Percentiles rank a stretch among this genome's conserved stretches.
These are phyloP conservation scores for Colletotrichum musae DNA, from an alignment of 2,329 filamentous ascomycete genomes.

Conservation along the genomic window DNA sequence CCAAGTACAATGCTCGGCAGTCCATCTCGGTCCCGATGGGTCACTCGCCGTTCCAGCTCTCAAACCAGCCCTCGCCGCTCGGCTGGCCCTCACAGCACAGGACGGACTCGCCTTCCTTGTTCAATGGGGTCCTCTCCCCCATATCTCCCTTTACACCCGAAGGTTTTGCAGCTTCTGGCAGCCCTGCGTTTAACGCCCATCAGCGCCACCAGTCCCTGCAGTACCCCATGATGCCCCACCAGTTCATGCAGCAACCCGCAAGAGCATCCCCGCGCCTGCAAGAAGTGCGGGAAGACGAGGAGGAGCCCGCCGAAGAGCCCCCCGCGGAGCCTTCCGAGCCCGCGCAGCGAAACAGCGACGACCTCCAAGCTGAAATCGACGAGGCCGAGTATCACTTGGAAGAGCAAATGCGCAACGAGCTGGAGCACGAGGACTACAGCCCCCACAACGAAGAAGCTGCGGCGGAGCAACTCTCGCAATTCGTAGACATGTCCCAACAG, in stretches of 20 bases:
- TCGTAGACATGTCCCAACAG: constrained; percentile 17
- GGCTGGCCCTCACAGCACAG: constrained; percentile 72
- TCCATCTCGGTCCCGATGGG: constrained; percentile 77
- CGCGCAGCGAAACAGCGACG: constrained; percentile 66
- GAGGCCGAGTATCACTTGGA: constrained; percentile 89
- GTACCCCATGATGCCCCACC: constrained; percentile 69
- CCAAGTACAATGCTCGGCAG: constrained; percentile 78
- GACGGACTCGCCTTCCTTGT: constrained; percentile 75
- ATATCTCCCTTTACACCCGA: constrained; percentile 74
- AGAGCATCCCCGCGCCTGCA: constrained; percentile 75
- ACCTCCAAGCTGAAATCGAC: constrained; percentile 87
- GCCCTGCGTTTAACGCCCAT: constrained; percentile 61
- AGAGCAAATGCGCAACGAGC: constrained; percentile 82
- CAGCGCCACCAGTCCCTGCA: constrained; percentile 73
- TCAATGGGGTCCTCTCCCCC: constrained; percentile 73
- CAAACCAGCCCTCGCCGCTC: constrained; percentile 72
- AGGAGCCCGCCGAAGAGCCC: constrained; percentile 69
- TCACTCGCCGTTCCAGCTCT: constrained; percentile 78
- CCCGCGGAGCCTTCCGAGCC: constrained; percentile 70
- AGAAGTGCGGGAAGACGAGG: constrained; percentile 81
- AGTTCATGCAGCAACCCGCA: constrained; percentile 67
- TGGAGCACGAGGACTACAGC: constrained; percentile 84
- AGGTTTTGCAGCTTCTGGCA: constrained; percentile 58
- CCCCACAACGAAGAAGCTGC: constrained; percentile 66
- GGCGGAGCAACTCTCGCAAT: constrained; percentile 22